A percentile compares a stretch with the other conserved stretches of the same genome.
Evolutionary conservation across 2,329 filamentous ascomycete genomes (phyloP).

Genomic region (Trichophyton benhamiae): DNA sequence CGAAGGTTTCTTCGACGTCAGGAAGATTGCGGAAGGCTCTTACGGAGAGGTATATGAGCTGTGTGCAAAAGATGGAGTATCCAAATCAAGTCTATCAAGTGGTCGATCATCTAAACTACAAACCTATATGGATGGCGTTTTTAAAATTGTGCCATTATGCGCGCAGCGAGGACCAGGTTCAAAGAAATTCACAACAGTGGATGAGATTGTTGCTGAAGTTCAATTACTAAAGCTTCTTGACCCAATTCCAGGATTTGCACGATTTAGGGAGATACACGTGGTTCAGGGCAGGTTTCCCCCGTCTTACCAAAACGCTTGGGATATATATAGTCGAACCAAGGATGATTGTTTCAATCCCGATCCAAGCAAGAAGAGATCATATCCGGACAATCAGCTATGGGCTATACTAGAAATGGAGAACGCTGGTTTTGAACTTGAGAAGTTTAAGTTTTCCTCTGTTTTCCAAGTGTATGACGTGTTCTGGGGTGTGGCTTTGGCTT

Average conservation of each 20-base stretch:
- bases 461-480: conserved; percentile 51
- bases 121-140: conserved; percentile 33
- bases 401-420: conserved; percentile 55
- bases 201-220: conserved; percentile 39
- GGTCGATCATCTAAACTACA: conserved; percentile 27
- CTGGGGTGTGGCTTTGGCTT: conserved; percentile 51
- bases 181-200: conserved; percentile 34
- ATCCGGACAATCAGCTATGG: conserved; percentile 47
- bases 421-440: conserved; percentile 47
- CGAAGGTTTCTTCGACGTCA: conserved; percentile 33
- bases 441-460: conserved; percentile 30
- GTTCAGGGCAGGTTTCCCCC: conserved; percentile 44
- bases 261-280: conserved; percentile 47
- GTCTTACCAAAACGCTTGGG: conserved; percentile 38
- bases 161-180: conserved; percentile 30
- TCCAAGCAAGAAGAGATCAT: conserved; percentile 42
- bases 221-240: conserved; percentile 47
- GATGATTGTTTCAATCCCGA: conserved; percentile 44
- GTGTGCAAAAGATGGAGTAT: conserved; percentile 27
- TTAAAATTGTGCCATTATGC: conserved; percentile 39
- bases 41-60: conserved; percentile 55
- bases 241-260: conserved; percentile 49
- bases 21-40: conserved; percentile 54
- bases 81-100: conserved; percentile 25
- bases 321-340: conserved; percentile 28